Base-by-base conservation (phyloP, 768 basidiomycete genomes). In the Termitomyces sp. region DNA sequence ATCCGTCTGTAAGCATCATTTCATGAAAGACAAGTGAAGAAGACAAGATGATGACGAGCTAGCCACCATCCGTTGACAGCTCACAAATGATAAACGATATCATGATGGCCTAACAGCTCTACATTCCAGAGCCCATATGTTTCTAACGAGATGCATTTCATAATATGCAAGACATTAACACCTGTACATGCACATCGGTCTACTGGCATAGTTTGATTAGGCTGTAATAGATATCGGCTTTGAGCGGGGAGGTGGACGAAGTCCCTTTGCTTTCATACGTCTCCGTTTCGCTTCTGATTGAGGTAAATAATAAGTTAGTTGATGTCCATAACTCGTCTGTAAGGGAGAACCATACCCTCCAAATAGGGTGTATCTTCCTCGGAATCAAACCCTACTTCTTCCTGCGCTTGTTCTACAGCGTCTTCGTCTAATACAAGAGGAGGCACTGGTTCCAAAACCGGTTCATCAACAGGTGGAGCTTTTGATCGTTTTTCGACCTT, bases 401-500 rank as follows among this genome's bases (percentile, higher is more conserved):
- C 80, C 51, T 68, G 66, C 56, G 64, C 68, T 21, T 64, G 63
- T 44, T 67, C 66, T 5, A 60, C 65, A 30, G 58, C 57, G 32
- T 62, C 66, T 57, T 59, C 66, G 59, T 67, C 71, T 69, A 54
- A 22, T 15, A 58, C 51, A 30, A 57, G 34, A 12, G 53, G 43
- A 34, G 57, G 46, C 11, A 51, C 57, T 22, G 48, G 35, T 40
- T 43, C 71, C 28, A 64, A 61, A 22, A 62, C 60, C 37, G 64
- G 64, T 38, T 63, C 69, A 30, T 70, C 73, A 34, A 59, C 53
- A 22, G 63, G 66, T 53, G 64, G 65, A 35, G 55, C 64, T 73
- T 89, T 94, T 46, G 73, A 66, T 56, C 87, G 79, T 71, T 84
- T 90, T 67, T 84, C 88, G n/a, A 98, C 87, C 71, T 90, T 95